phyloP scores from a whole-genome alignment of 208 protist species.

The Trichomonas gallinae region DNA sequence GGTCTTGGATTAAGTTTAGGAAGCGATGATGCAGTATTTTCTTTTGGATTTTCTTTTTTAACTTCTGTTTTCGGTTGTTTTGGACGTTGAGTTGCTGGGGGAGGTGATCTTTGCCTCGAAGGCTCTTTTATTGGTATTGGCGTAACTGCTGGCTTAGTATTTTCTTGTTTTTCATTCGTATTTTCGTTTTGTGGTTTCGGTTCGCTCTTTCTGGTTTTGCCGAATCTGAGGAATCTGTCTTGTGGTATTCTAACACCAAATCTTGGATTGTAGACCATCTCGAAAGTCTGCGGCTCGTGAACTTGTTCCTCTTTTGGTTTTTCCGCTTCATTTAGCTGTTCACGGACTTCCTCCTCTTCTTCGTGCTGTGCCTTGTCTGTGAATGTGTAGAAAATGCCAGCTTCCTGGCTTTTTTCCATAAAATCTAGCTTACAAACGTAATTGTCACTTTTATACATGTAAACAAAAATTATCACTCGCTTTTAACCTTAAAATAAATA shows the following conservation, averaged over 20 bases:
- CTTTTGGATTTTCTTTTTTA: background rate
- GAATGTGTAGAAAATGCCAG: background rate
- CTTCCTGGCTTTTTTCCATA: background rate
- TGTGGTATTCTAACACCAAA: background rate
- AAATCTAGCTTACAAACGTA: background rate
- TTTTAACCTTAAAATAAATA: too few relatives aligned
- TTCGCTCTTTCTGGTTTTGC: background rate
- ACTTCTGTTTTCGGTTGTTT: too few relatives aligned
- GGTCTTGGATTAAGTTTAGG: background rate
- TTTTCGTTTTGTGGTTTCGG: background rate
- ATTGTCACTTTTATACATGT: background rate
- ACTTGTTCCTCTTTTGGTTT: background rate
- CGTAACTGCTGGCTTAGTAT: background rate
- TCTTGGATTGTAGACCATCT: background rate
- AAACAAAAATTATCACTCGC: too few relatives aligned
- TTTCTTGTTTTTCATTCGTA: background rate
- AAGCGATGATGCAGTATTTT: background rate
- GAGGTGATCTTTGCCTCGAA: background rate
- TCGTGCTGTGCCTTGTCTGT: background rate
- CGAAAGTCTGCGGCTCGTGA: background rate
- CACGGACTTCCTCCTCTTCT: background rate
- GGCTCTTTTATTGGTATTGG: background rate
- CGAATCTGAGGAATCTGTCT: background rate
- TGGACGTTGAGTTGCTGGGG: background rate
- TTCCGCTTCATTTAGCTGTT: background rate